Evolutionary conservation across 768 basidiomycete species (phyloP).

Genomic region (Naganishia vishniacii): DNA sequence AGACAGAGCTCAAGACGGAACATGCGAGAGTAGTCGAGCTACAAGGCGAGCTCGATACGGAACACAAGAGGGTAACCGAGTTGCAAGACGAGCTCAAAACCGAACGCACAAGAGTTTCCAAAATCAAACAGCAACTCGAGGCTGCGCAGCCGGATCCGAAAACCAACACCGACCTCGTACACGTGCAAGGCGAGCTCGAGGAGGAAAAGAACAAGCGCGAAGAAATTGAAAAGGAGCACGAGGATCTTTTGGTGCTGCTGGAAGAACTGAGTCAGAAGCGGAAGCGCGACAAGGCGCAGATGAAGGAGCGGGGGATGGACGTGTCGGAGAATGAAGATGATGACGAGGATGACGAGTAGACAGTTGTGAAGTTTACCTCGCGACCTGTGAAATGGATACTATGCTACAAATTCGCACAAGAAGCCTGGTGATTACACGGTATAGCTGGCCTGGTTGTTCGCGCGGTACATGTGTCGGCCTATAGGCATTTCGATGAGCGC

Average conservation of each 20-base stretch:
- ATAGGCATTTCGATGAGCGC: not conserved
- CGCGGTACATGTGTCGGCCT: constrained; percentile 27
- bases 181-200: constrained; percentile 50
- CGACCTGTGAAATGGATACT: not conserved
- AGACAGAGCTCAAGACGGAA: constrained; percentile 4
- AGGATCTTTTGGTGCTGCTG: constrained; percentile 84
- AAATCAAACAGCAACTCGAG: not conserved
- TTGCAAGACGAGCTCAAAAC: not conserved
- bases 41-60: not conserved
- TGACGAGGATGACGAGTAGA: constrained; percentile 62
- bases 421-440: constrained; percentile 17
- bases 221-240: constrained; percentile 91
- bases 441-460: constrained; percentile 20
- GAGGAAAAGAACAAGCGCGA: constrained; percentile 62
- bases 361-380: too few species aligned
- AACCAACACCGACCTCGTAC: constrained; percentile 35
- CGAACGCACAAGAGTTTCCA: not conserved
- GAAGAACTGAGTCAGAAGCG: constrained; percentile 87
- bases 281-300: constrained; percentile 69
- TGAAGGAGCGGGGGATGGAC: constrained; percentile 70
- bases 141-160: constrained; percentile 28
- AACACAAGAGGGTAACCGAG: not conserved
- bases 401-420: not conserved
- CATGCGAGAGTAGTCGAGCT: not conserved
- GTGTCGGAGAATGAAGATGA: constrained; percentile 79